Evolutionary conservation across 148 eudicot species (phyloP), one percentile per base, ranked within the genome.

Genomic region (Diospyros lotus): DNA sequence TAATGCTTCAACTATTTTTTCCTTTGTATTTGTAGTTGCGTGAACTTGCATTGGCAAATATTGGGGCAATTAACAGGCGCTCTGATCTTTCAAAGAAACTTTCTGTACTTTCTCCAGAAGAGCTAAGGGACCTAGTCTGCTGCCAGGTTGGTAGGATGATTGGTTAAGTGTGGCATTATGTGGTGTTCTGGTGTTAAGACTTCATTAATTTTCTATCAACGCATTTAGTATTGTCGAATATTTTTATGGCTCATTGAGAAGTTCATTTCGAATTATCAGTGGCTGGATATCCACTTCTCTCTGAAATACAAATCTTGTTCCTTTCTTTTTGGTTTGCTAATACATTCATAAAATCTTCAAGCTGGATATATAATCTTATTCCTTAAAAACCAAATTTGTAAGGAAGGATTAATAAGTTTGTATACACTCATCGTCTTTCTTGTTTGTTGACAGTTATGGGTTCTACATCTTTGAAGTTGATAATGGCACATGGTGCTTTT

Each of bases 41-140:
- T 62, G 98, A 94, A 77, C 85, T 94, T 84, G 94, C 98, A 53
- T 76, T 94, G 85, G 90, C 96, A 59, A 92, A 94, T 75, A 75
- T 92, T 84, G 98, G 97, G 44, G 80, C 96, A 59, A 85, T 92
- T 65, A 81, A 94, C 83, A 89, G 82, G 85, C 98, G 96, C 69
- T 82, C 84, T 77, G 98, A 94, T 86, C 90, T 94, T 66, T 85
- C 98, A 13, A 94, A 90, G 79, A 94, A 84, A 83, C 78, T 94
- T 64, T 89, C 98, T 56, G 84, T 87, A 75, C 97, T 94, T 73
- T 85, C 91, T 67, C 82, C 91, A 71, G 75, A 83, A 75, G 97
- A 92, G 81, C 84, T 94, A 48, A 90, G 91, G 78, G 96, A 89
- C 71, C 81, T 94, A 75, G 97, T 94, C 69, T 92, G 98, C 83